Percentiles rank a stretch among this genome's conserved stretches.
These are phyloP conservation scores for Penicillium sp. DNA, from an alignment of 2,329 filamentous ascomycete species.

Conservation along the genomic window DNA sequence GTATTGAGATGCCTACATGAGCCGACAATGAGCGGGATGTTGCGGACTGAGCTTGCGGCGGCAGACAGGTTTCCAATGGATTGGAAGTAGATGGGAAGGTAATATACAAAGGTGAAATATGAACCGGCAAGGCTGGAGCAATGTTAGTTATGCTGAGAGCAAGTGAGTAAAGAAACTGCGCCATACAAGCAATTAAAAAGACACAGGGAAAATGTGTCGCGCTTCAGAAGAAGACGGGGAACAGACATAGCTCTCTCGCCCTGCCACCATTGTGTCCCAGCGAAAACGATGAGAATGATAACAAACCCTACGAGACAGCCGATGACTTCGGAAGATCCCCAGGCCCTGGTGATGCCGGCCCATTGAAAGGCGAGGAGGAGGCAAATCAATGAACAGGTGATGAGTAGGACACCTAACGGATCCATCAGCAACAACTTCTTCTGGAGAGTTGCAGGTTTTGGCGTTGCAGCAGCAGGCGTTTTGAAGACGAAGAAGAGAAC, in stretches of 20 bases:
- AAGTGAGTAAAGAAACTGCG: background rate
- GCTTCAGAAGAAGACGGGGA: too few relatives aligned
- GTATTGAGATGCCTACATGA: background rate
- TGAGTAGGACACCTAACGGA: slow-evolving; percentile 38
- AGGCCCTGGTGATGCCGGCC: slow-evolving; percentile 39
- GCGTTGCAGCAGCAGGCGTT: slow-evolving; percentile 9
- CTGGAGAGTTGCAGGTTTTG: slow-evolving; percentile 1
- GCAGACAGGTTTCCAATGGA: slow-evolving; percentile 33
- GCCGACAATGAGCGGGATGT: slow-evolving; percentile 43
- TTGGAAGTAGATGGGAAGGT: slow-evolving; percentile 51
- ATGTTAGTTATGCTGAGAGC: too few relatives aligned
- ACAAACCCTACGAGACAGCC: slow-evolving; percentile 47
- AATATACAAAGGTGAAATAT: slow-evolving; percentile 44
- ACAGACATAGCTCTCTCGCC: slow-evolving; percentile 43
- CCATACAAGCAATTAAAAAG: slow-evolving; percentile 37
- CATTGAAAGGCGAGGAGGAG: slow-evolving; percentile 50
- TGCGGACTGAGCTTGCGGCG: slow-evolving; percentile 40
- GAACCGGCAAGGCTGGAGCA: slow-evolving; percentile 23
- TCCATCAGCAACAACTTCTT: slow-evolving; percentile 49
- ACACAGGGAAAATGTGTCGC: slow-evolving; percentile 33
- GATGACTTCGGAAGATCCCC: slow-evolving; percentile 43
- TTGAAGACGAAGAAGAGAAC: slow-evolving; percentile 29
- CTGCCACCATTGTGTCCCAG: slow-evolving; percentile 35
- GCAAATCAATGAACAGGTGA: slow-evolving; percentile 40
- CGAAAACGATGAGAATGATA: slow-evolving; percentile 36